Conservation (phyloP, 495 filamentous ascomycete genomes). For the Letharia lupina region DNA sequence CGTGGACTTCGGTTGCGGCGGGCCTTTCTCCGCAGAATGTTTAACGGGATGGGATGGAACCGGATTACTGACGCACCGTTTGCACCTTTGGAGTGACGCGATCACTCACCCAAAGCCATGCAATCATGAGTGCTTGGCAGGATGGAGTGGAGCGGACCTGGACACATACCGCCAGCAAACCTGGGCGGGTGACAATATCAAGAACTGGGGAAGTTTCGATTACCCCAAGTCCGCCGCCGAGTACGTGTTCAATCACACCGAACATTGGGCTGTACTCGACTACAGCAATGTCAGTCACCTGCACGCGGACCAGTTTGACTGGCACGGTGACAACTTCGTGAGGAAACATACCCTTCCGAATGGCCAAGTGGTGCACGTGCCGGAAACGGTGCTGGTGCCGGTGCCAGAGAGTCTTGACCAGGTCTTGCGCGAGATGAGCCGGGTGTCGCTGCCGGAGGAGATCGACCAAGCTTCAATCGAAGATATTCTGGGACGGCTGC, state of each 20-base stretch:
- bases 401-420: not conserved
- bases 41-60: not conserved
- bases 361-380: not conserved
- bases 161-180: not conserved
- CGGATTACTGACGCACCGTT: not conserved
- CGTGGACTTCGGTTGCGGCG: conserved; percentile 2
- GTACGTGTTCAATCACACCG: not conserved
- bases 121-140: not conserved
- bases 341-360: not conserved
- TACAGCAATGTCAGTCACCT: not conserved
- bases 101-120: not conserved
- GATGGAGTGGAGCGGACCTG: not conserved
- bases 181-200: not conserved
- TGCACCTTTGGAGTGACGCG: not conserved
- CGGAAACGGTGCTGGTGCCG: not conserved
- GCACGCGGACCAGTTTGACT: not conserved
- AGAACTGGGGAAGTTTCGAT: not conserved
- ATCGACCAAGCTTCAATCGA: not conserved
- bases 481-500: not conserved
- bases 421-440: not conserved
- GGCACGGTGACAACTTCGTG: not conserved
- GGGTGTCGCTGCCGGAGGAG: not conserved
- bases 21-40: conserved; percentile 1
- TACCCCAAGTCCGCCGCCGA: not conserved
- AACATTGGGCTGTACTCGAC: not conserved